Percentiles rank a stretch among this genome's conserved stretches.
Evolutionary conservation across 352 stramenopile genomes (phyloP).

Genomic region (Pythium graminicola): DNA sequence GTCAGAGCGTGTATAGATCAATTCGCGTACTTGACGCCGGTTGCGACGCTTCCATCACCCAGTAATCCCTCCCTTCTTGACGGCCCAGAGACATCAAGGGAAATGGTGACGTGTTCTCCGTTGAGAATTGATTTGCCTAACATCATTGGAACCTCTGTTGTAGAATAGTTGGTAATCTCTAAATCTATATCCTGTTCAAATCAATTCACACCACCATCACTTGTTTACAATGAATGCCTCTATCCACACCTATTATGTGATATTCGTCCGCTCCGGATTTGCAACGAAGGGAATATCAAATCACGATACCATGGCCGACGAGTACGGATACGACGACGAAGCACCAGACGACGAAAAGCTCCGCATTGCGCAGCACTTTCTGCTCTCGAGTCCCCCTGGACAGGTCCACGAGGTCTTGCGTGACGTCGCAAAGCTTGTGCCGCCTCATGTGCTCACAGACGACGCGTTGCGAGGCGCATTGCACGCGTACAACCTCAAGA

Average conservation of each 20-base stretch:
- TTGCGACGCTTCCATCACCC: background rate
- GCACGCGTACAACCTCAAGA: constrained; percentile 78
- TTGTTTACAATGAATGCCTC: background rate
- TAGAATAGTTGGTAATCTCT: too few relatives aligned
- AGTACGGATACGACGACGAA: constrained; percentile 53
- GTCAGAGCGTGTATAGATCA: constrained; percentile 14
- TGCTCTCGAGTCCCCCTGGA: constrained; percentile 85
- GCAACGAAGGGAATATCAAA: background rate
- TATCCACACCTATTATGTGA: background rate
- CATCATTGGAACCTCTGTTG: too few relatives aligned
- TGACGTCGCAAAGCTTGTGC: constrained; percentile 82
- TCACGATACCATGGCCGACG: constrained; percentile 43
- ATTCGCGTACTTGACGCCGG: background rate
- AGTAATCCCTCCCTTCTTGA: too few relatives aligned
- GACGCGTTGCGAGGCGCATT: constrained; percentile 57
- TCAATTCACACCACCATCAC: background rate
- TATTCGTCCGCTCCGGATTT: background rate
- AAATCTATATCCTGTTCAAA: background rate
- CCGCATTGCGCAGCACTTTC: constrained; percentile 81
- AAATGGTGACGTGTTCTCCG: too few relatives aligned
- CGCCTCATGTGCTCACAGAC: constrained; percentile 61
- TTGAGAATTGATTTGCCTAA: too few relatives aligned
- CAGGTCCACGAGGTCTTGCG: constrained; percentile 84
- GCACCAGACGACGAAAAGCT: constrained; percentile 87
- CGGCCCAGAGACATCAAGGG: too few relatives aligned